Percentiles rank a stretch among this genome's conserved stretches.
phyloP scores from a whole-genome alignment of 805 yeast genomes.

The Candida glaebosa region DNA sequence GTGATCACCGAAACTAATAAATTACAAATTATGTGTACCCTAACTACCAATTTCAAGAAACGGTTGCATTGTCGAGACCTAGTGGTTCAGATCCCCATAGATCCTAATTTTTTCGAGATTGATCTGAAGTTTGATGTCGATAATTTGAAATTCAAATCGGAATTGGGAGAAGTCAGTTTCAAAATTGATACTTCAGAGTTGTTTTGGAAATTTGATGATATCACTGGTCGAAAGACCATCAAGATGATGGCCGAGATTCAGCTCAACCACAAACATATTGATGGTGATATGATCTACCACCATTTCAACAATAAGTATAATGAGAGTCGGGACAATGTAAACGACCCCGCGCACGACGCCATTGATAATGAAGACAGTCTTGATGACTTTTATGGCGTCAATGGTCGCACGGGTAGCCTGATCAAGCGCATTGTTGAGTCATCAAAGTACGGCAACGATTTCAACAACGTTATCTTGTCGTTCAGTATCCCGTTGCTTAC shows the following conservation, averaged over 20 bases:
- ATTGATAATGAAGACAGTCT: conserved; percentile 26
- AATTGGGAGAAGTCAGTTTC: conserved; percentile 66
- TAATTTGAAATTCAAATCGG: conserved; percentile 65
- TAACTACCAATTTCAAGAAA: conserved; percentile 33
- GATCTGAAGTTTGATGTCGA: conserved; percentile 6
- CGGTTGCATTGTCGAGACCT: conserved; percentile 30
- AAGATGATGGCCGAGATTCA: conserved; percentile 56
- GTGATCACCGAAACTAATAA: conserved; percentile 17
- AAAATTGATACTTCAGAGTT: conserved; percentile 67
- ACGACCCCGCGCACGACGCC: conserved; percentile 8
- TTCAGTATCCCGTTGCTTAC: conserved; percentile 47
- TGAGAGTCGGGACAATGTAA: not conserved
- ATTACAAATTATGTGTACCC: conserved; percentile 33
- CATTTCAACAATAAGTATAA: conserved; percentile 1
- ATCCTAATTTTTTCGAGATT: conserved; percentile 29
- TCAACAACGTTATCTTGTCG: conserved; percentile 23
- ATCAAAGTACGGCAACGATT: conserved; percentile 10
- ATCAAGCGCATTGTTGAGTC: conserved; percentile 14
- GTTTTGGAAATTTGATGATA: conserved; percentile 66
- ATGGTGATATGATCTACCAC: conserved; percentile 5
- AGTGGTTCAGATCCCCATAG: conserved; percentile 29
- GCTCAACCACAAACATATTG: conserved; percentile 10
- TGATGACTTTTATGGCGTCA: conserved; percentile 34
- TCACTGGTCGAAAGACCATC: conserved; percentile 56
- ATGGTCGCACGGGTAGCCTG: conserved; percentile 29